Evolutionary conservation across 805 yeast species (phyloP), one percentile per base, ranked within the genome.

Genomic region (Kodamaea lidongshanica): DNA sequence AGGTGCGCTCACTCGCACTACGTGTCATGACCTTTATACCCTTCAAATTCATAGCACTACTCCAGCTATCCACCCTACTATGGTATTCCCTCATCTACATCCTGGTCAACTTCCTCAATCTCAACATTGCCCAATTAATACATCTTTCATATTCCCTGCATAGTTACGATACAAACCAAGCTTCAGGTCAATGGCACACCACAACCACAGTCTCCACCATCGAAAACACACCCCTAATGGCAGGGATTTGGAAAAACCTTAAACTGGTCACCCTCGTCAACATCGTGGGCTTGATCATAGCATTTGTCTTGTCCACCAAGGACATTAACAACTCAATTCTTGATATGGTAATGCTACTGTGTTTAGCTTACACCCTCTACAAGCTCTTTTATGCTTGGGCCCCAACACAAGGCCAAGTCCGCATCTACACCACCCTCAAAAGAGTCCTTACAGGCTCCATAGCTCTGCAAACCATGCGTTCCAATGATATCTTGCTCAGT

Each of bases 401-500:
- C 37, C 35, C 41, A 48, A 35, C 48, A 39, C 52, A 60, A 51
- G 65, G 72, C 2, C 62, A 56, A 33, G 37, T 40, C 30, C 50
- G 85, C 22, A 53, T 78, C 12, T 48, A 59, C 24, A 46, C 65
- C 12, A 72, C 84, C 0, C 40, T 77, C 22, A 58, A 56, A 30
- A 59, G 94, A 30, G 61, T 83, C 4, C 29, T 69, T 4, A 29
- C 48, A 3, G 94, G 94, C 3, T 63, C 67, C 2, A 74, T 85
- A 18, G 79, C 80, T 45, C 54, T 61, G 7, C 44, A 54, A 10
- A 67, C 69, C 10, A 56, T 72, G 51, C 62, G 95, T 44, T 72
- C 82, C 11, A 81, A 83, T 33, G 96, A 89, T 50, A 82, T 89
- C 21, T 55, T 92, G 27, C 52, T 88, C 9, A 75, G 95, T 6